phyloP scores from a whole-genome alignment of 148 eudicot genomes.

The Amaranthus cruentus region DNA sequence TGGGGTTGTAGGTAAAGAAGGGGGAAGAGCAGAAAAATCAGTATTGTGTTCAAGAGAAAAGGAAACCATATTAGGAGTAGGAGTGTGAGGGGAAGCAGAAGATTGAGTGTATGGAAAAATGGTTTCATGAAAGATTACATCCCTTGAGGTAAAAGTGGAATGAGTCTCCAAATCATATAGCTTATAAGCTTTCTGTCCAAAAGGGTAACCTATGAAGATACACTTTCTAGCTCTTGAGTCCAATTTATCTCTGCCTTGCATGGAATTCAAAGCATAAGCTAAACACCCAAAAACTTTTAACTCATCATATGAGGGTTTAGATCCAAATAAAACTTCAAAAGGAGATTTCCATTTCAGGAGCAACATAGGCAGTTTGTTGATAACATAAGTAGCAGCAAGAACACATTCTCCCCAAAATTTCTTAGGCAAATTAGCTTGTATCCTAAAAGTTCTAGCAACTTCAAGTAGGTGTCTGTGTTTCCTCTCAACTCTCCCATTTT shows the following conservation, averaged over 20 bases:
- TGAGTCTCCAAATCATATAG: not conserved
- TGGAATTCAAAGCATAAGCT: not conserved
- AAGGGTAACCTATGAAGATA: not conserved
- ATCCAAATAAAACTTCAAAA: not conserved
- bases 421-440: not conserved
- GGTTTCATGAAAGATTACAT: not conserved
- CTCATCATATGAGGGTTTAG: not conserved
- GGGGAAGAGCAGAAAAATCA: no score
- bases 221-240: not conserved
- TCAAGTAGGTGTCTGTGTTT: not conserved
- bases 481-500: conserved; percentile 5
- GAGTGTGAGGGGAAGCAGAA: not conserved
- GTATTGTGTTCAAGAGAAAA: not conserved
- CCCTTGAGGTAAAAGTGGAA: not conserved
- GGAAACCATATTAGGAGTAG: not conserved
- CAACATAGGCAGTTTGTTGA: not conserved
- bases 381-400: not conserved
- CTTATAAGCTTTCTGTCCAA: not conserved
- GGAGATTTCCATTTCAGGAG: not conserved
- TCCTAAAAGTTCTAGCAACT: not conserved
- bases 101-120: not conserved
- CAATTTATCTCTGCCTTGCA: not conserved
- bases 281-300: not conserved
- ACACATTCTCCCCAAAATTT: conserved; percentile 1
- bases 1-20: not conserved